Base-by-base conservation (phyloP, 1,139 yeast genomes). In the Debaryomycetaceae sp. region DNA sequence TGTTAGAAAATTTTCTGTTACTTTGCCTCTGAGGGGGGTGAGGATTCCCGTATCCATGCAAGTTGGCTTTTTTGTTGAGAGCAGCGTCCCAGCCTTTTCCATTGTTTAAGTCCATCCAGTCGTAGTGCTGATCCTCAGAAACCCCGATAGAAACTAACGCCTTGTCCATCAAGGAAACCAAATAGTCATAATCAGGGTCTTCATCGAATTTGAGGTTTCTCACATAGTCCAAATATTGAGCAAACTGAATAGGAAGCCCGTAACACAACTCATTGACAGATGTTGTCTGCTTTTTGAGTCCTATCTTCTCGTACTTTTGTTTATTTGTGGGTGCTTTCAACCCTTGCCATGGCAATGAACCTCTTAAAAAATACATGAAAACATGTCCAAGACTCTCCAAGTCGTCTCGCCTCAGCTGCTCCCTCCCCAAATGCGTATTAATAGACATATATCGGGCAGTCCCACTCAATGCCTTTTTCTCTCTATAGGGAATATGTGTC, bases 31-130 rank as follows among this genome's bases (percentile, higher is more conserved):
- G 53, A 35, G 85, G 82, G 22, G 87, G 87, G 50, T 78, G 81
- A 34, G 87, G 87, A 54, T 82, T 82, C 5, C 88, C 88, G 60
- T 86, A 86, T 9, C 95, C 95, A 63, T 86, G 93, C 49, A 86
- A 66, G 55, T 86, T 86, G 45, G 93, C 89, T 62, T 85, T 86
- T 60, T 84, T 86, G 61, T 85, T 86, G 51, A 85, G 79, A 5
- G 86, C 71, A 24, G 86, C 80, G 65, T 86, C 95, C 93, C 93
- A 86, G 37, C 95, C 95, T 59, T 80, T 78, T 43, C 95, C 95
- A 40, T 83, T 83, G 57, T 86, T 86, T 53, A 86, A 68, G 55
- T 83, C 83, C 91, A 85, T 84, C 95, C 95, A 86, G 61, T 86
- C 95, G 57, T 84, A 86, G 57, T 83, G 84, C 14, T 83, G 86